Evolutionary conservation across 2,329 filamentous ascomycete species (phyloP).

Genomic region (Cladosporium sphaerospermum): DNA sequence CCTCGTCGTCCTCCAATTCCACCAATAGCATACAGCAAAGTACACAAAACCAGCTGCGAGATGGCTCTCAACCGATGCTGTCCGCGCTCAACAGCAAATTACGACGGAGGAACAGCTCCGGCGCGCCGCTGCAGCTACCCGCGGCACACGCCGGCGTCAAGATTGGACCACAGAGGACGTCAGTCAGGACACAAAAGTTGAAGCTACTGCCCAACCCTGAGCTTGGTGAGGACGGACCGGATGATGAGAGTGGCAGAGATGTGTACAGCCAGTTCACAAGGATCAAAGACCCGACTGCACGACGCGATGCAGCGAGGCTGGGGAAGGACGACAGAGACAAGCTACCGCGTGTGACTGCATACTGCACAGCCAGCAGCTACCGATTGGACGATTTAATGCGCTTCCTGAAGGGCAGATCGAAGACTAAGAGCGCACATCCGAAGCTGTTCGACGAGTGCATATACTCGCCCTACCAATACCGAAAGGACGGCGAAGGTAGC

Average conservation of each 20-base stretch:
- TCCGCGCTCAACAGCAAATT: conserved; percentile 82
- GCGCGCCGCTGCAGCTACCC: conserved; percentile 46
- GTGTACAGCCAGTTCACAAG: conserved; percentile 97
- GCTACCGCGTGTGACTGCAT: conserved; percentile 87
- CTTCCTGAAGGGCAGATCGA: conserved; percentile 79
- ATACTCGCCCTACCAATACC: conserved; percentile 87
- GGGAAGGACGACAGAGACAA: conserved; percentile 88
- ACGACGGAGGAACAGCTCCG: conserved; percentile 77
- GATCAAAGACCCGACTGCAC: conserved; percentile 91
- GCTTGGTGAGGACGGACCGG: conserved; percentile 64
- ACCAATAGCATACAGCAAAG: conserved; percentile 22
- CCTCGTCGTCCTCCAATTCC: conserved; percentile 25
- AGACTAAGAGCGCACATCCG: conserved; percentile 71
- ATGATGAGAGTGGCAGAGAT: conserved; percentile 89
- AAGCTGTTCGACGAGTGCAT: conserved; percentile 97
- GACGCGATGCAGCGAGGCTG: conserved; percentile 82
- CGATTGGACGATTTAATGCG: conserved; percentile 83
- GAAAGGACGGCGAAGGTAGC: conserved; percentile 32
- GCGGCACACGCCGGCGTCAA: conserved; percentile 52
- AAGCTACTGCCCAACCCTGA: conserved; percentile 94
- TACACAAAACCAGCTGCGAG: conserved; percentile 32
- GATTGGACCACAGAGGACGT: conserved; percentile 89
- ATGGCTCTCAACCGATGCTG: conserved; percentile 54
- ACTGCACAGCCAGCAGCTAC: conserved; percentile 90
- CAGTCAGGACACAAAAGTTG: conserved; percentile 91